Evolutionary conservation across 108 stramenopile species (phyloP).

Genomic region (Conticribra weissflogii): DNA sequence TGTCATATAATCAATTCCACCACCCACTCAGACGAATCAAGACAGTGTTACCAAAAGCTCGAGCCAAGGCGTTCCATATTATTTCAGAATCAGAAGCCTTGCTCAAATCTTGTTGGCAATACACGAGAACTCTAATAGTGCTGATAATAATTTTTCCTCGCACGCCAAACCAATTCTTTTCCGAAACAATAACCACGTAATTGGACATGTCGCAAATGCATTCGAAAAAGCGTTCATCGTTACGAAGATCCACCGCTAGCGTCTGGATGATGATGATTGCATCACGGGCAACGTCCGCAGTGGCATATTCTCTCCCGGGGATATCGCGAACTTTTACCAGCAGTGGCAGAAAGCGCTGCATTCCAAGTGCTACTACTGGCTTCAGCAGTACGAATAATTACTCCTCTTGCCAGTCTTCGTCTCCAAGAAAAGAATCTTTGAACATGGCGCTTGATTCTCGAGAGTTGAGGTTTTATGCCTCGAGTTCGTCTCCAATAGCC

Average conservation of each 20-base stretch:
- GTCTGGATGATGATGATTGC: conserved; percentile 7
- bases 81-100: too few species aligned
- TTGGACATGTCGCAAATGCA: conserved; percentile 7
- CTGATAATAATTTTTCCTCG: too few species aligned
- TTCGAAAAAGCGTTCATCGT: conserved; percentile 11
- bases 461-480: conserved; percentile 55
- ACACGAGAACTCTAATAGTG: too few species aligned
- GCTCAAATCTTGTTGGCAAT: too few species aligned
- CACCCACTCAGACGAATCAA: too few species aligned
- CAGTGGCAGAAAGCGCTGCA: neutral
- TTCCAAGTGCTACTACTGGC: too few species aligned
- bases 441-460: conserved; percentile 55
- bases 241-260: conserved; percentile 12
- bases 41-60: too few species aligned
- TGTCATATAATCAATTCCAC: too few species aligned
- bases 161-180: too few species aligned
- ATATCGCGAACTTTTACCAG: neutral
- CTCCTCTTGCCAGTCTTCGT: too few species aligned
- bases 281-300: neutral
- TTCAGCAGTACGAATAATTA: too few species aligned
- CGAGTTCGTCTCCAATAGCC: conserved; percentile 1
- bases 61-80: too few species aligned
- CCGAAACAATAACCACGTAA: neutral
- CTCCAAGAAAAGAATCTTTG: neutral
- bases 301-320: conserved; percentile 11